These are phyloP conservation scores for Penicillium longicatenatum DNA, from an alignment of 495 filamentous ascomycete genomes.

Conservation along the genomic window DNA sequence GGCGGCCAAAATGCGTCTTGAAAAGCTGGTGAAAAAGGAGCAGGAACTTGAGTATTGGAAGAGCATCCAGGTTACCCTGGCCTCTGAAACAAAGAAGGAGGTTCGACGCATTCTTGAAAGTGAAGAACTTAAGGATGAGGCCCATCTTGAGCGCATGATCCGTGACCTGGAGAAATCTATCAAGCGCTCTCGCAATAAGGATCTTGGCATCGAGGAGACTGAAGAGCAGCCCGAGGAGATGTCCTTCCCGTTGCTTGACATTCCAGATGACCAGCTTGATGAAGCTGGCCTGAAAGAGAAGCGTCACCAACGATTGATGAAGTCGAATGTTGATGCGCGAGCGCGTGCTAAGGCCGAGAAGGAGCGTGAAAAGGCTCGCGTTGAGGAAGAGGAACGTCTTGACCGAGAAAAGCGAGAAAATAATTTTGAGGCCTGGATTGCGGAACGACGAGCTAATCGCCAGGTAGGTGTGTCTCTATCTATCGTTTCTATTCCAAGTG, in stretches of 20 bases:
- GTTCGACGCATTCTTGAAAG: constrained; percentile 79
- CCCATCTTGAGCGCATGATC: constrained; percentile 73
- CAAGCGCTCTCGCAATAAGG: constrained; percentile 84
- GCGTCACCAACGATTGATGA: constrained; percentile 85
- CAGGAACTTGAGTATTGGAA: constrained; percentile 94
- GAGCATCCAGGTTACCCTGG: constrained; percentile 68
- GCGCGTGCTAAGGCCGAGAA: constrained; percentile 93
- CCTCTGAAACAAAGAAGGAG: constrained; percentile 82
- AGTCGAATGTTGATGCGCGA: constrained; percentile 90
- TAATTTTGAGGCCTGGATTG: constrained; percentile 84
- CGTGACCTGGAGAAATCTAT: constrained; percentile 88
- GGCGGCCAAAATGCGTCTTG: constrained; percentile 92
- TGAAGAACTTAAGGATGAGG: constrained; percentile 90
- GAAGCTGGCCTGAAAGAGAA: constrained; percentile 89
- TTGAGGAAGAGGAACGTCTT: constrained; percentile 76
- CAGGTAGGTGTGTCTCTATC: constrained; percentile 43
- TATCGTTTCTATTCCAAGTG: constrained; percentile 11
- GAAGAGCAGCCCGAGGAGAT: constrained; percentile 74
- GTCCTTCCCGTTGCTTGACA: constrained; percentile 83
- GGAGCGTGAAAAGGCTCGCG: constrained; percentile 80
- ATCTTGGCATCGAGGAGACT: constrained; percentile 80
- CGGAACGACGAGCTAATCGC: constrained; percentile 73
- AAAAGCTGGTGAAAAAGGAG: constrained; percentile 93
- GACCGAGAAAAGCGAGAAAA: constrained; percentile 83
- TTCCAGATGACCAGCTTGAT: constrained; percentile 89